Base-by-base conservation (phyloP, 805 yeast species). In the Saccharomycopsis javanensis region DNA sequence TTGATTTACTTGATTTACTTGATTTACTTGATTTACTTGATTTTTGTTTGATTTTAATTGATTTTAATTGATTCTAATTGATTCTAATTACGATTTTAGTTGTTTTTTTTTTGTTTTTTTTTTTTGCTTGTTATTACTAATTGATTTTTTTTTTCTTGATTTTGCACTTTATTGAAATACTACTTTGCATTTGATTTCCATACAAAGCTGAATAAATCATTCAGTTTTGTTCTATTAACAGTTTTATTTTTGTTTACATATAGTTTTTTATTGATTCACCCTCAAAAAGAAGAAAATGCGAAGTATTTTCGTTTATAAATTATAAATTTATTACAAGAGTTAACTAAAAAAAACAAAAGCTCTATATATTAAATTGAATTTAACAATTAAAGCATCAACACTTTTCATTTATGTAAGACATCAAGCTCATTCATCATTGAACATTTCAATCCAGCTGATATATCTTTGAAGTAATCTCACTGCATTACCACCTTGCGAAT, bases 401-500 rank as follows among this genome's bases (percentile, higher is more conserved):
- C 18, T 4, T 16, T 8, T 2, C 6, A 4, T 38, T 16, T 16
- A 20, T n/a, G 15, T 35, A 35, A 35, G 18, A n/a, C 18, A 20
- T 20, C 10, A 20, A 20, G 5, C 3, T 42, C 28, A 30, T n/a
- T 51, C 38, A 31, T 58, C 57, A 30, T 60, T 56, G 33, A 58
- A 60, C 61, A 58, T 56, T 48, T 60, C 57, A 18, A 60, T 56
- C 63, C 63, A 60, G 18, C 59, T 56, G 8, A 60, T 53, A 34
- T 58, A 60, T 34, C 61, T 23, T 20, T 60, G 61, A n/a, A 60
- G 50, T 23, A 60, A 55, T 53, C 55, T 56, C 5, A 60, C 60
- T 5, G 57, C 61, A 48, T 67, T 68, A 8, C 62, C 62, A 55
- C 68, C 68, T 38, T 63, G 62, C 46, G 66, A 71, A 50, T 62